Evolutionary conservation across 345 rosid genomes (phyloP).

Genomic region (Pistacia integerrima): DNA sequence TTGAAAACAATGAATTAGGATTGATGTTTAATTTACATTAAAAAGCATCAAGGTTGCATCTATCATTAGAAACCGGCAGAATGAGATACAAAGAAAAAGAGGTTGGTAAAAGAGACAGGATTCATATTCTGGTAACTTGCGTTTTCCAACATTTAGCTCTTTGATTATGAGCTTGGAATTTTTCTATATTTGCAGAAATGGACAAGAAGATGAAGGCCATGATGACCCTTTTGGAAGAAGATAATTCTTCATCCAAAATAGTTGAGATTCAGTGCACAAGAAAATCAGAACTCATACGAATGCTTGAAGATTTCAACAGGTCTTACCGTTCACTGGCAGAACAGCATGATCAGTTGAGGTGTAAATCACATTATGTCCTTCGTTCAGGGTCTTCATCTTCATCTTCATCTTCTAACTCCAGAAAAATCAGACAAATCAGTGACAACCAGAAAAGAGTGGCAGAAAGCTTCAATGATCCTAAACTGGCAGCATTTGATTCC

Average conservation of each 20-base stretch:
- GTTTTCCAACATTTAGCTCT: neutral
- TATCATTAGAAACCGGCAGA: neutral
- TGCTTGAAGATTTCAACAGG: conserved; percentile 38
- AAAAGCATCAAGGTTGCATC: neutral
- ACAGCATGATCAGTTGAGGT: conserved; percentile 35
- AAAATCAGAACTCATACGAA: conserved; percentile 25
- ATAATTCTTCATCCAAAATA: neutral
- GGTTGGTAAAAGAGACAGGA: neutral
- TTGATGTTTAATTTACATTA: too few relatives aligned
- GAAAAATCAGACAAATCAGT: neutral
- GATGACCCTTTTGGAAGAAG: conserved; percentile 31
- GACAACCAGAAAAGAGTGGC: neutral
- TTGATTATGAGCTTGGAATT: neutral
- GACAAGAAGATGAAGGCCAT: conserved; percentile 36
- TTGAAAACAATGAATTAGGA: neutral
- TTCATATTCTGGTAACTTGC: neutral
- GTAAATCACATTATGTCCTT: conserved; percentile 14
- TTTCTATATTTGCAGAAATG: conserved; percentile 35
- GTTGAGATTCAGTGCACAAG: conserved; percentile 7
- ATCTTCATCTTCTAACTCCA: conserved; percentile 10
- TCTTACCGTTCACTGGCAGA: conserved; percentile 40
- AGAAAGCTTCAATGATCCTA: conserved; percentile 21
- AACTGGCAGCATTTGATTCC: conserved; percentile 19
- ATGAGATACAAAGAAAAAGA: too few relatives aligned
- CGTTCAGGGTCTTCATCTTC: conserved; percentile 14